Evolutionary conservation across 1,284 basidiomycete species (phyloP), one percentile per base, ranked within the genome.

Genomic region (Papiliotrema flavescens): DNA sequence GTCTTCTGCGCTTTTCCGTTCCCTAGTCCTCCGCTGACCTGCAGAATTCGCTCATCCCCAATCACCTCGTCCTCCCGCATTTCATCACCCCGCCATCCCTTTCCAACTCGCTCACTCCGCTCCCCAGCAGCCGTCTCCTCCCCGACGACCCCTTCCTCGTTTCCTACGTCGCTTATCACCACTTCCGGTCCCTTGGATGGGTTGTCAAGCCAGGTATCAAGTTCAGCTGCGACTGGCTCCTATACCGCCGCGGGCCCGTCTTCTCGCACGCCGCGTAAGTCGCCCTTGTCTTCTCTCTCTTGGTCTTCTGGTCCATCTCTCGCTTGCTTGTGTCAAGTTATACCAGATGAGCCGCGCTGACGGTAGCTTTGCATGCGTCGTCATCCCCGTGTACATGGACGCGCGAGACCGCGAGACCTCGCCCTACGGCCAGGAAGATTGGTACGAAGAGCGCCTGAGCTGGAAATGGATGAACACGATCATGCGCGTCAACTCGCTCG

Each of bases 401-500:
- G 80, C 83, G 0, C 75, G 78, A 42, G 94, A 98, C 70, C 81
- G 83, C 55, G 74, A 78, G 20, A 70, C 78, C 0, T 89, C 85
- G 4, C 82, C 81, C 1, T 83, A 86, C 63, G 63, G 61, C 1
- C 55, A 60, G 2, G 64, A 66, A 37, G 74, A 76, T 50, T 73
- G 71, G 66, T 45, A 83, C 81, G 67, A 87, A 85, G 80, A 84
- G n/a, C 84, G 87, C 1, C 87, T 88, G 67, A 81, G 85, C 32
- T 99, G 96, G 96, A 84, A 89, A 13, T 98, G 94, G 93, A 83
- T 99, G 37, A 92, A 90, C 73, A 98, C 96, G 1, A 83, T 98
- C 56, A 98, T 97, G 71, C 86, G 96, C 23, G 95, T 98, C 19
- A 97, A 97, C 74, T 87, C 89, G 0, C 92, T 97, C 73, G 96